Conservation (phyloP, 179 eudicot species). For the Corrigiola litoralis region DNA sequence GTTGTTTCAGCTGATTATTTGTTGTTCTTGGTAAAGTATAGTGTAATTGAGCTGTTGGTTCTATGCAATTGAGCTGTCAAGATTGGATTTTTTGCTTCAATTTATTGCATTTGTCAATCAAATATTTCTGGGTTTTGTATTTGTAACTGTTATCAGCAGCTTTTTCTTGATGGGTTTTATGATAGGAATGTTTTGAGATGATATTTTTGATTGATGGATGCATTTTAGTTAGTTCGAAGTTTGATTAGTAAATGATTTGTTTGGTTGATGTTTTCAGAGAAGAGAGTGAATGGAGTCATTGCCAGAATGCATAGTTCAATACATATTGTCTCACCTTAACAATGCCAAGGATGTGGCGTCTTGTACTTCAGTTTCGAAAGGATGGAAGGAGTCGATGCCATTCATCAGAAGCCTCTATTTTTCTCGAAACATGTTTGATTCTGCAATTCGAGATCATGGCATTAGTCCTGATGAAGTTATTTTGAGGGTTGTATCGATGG, state of each 20-base stretch:
- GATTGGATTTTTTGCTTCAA: not conserved
- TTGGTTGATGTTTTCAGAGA: slow-evolving; percentile 15
- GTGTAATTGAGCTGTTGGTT: not conserved
- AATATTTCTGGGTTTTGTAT: not conserved
- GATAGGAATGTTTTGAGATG: not conserved
- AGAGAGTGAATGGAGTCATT: slow-evolving; percentile 57
- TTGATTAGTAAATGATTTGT: slow-evolving; percentile 8
- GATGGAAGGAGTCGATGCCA: slow-evolving; percentile 76
- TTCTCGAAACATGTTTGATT: slow-evolving; percentile 71
- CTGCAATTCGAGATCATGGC: slow-evolving; percentile 14
- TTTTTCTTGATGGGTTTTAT: not conserved
- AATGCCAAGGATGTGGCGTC: slow-evolving; percentile 83
- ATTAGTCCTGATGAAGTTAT: slow-evolving; percentile 47
- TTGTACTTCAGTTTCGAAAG: slow-evolving; percentile 65
- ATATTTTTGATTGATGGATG: not conserved
- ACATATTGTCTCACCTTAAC: slow-evolving; percentile 61
- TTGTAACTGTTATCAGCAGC: not conserved
- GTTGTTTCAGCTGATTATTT: not conserved
- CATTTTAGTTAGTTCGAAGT: not conserved
- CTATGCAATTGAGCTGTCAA: slow-evolving; percentile 1
- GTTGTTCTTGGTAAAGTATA: not conserved
- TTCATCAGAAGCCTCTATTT: slow-evolving; percentile 65
- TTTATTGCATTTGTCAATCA: not conserved
- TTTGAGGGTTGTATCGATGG: slow-evolving; percentile 41
- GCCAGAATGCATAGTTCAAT: slow-evolving; percentile 75